Evolutionary conservation across 805 yeast species (phyloP), one percentile per base, ranked within the genome.

Genomic region (Zygosaccharomyces bisporus): DNA sequence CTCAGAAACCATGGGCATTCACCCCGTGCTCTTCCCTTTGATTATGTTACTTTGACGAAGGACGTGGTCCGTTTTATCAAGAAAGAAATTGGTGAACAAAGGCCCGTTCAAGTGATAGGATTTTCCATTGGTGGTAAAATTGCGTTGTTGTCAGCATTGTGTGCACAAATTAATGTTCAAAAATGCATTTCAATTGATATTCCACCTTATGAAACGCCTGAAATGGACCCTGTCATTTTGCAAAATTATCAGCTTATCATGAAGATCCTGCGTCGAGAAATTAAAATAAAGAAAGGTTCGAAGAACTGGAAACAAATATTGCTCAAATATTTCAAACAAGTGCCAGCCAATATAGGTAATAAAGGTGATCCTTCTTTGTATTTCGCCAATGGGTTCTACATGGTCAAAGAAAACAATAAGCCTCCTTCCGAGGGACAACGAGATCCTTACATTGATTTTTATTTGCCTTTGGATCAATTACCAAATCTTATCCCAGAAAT

Each of bases 111-210:
- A 30, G 41, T 73, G 3, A 45, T 72, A 9, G 84, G 85, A 0
- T 81, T 75, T 54, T 77, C 81, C 14, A 73, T 80, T 77, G 86
- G 86, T 1, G 83, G 81, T 3, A 79, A 77, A 53, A 71, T 75
- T 1, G 77, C 76, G 0, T 71, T 80, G 73, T 44, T 71, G 37
- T 68, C 70, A 1, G 61, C 76, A 0, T 55, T 80, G 25, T 44
- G 51, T 16, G 42, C 50, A 2, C 30, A 44, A 10, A 14, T 53
- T 4, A 57, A 58, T 33, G 64, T 76, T 0, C 55, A 64, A 4
- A 70, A 67, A 44, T 52, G 77, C 24, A 64, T 78, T 0, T 72
- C 78, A 3, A 66, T 79, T 3, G 69, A 63, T 45, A 47, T 56
- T 35, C 66, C 68, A 12, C 67, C 68, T 10, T 60, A 60, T 41